These are phyloP conservation scores for Sphagnum tenellum DNA, from an alignment of 225 moss, liverwort and hornwort genomes.

Conservation along the genomic window DNA sequence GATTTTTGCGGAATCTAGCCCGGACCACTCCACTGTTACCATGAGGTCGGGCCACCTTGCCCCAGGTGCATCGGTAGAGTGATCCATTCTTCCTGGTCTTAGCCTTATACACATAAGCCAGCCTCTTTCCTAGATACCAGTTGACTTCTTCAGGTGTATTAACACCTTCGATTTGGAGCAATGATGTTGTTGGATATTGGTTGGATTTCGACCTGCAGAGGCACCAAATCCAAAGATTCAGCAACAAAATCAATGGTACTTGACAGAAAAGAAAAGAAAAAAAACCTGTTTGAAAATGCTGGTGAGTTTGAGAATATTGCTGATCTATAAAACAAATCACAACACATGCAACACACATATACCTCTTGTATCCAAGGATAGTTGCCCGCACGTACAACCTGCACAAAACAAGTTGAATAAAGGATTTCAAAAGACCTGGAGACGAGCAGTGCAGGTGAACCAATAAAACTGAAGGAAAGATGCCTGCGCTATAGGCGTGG, in stretches of 20 bases:
- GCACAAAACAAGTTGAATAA: slow-evolving; percentile 1
- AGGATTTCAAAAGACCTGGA: too few species aligned
- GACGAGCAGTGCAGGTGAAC: too few species aligned
- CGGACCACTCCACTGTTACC: slow-evolving; percentile 60
- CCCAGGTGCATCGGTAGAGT: slow-evolving; percentile 47
- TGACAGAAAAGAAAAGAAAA: too few species aligned
- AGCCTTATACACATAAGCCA: too few species aligned
- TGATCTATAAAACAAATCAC: too few species aligned
- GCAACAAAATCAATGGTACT: too few species aligned
- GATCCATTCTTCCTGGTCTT: too few species aligned
- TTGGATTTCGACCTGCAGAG: slow-evolving; percentile 47
- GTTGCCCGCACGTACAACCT: slow-evolving; percentile 49
- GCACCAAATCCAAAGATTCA: not conserved
- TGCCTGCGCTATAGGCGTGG: too few species aligned
- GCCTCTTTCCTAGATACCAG: too few species aligned
- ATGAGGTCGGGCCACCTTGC: slow-evolving; percentile 43
- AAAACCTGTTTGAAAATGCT: not conserved
- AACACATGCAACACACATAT: not conserved
- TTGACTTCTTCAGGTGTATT: slow-evolving; percentile 34
- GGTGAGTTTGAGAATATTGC: not conserved
- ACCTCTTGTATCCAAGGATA: slow-evolving; percentile 51
- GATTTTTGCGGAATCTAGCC: slow-evolving; percentile 45
- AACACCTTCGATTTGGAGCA: slow-evolving; percentile 47
- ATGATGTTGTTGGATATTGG: slow-evolving; percentile 43
- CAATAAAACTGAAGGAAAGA: too few species aligned